Evolutionary conservation across 495 filamentous ascomycete species (phyloP).

Genomic region (Pyronema omphalodes): DNA sequence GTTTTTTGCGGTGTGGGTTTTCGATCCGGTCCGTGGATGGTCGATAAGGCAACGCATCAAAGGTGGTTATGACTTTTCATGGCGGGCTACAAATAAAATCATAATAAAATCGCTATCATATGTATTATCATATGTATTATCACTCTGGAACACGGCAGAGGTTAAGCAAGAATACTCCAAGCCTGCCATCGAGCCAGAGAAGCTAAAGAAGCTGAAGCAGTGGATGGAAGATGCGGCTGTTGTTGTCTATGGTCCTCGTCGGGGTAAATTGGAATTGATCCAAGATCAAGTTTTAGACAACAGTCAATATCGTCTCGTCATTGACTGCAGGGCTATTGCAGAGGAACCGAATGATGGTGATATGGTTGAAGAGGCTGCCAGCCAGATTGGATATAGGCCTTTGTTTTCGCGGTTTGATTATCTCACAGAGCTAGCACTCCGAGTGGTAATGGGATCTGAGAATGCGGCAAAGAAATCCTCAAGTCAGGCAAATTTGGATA

Average conservation of each 20-base stretch:
- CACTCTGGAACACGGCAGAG: too few species aligned
- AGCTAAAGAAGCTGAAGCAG: conserved; percentile 39
- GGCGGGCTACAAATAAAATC: too few species aligned
- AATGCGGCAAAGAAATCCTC: not conserved
- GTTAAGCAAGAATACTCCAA: not conserved
- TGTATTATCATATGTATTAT: too few species aligned
- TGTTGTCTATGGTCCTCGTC: conserved; percentile 75
- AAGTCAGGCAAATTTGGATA: conserved; percentile 69
- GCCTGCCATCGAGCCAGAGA: not conserved
- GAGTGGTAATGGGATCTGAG: not conserved
- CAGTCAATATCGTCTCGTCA: conserved; percentile 55
- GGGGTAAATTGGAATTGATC: conserved; percentile 74
- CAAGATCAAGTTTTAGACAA: conserved; percentile 64
- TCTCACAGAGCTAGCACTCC: conserved; percentile 47
- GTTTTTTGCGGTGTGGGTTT: conserved; percentile 63
- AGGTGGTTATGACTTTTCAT: too few species aligned
- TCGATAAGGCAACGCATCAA: conserved; percentile 36
- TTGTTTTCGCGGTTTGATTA: conserved; percentile 94
- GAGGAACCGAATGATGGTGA: conserved; percentile 76
- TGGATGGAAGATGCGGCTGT: conserved; percentile 76
- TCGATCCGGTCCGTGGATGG: conserved; percentile 81
- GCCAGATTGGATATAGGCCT: conserved; percentile 75
- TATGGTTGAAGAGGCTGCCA: conserved; percentile 61
- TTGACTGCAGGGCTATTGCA: conserved; percentile 87
- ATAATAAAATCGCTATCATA: too few species aligned